Conservation (phyloP, 805 yeast species). For the Metahyphopichia silvanorum region DNA sequence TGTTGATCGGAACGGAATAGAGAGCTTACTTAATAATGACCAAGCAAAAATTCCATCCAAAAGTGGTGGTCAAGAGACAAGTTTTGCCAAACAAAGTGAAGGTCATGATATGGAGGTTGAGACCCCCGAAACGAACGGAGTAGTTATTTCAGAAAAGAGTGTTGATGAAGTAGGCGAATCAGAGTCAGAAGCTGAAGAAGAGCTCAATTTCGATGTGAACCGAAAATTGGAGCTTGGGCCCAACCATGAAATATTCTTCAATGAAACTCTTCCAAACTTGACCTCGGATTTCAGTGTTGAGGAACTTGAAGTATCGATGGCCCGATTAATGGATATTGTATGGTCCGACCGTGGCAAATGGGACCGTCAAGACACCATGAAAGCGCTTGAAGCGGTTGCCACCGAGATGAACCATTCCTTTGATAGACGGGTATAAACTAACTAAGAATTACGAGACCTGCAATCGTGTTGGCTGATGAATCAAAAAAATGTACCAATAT, state of each 20-base stretch:
- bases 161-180: slow-evolving; percentile 9
- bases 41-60: no score
- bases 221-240: slow-evolving; percentile 44
- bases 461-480: no score
- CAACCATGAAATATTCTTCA: slow-evolving; percentile 20
- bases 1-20: no score
- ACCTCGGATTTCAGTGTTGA: slow-evolving; percentile 36
- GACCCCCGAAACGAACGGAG: no score
- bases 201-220: slow-evolving; percentile 42
- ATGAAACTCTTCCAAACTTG: slow-evolving; percentile 19
- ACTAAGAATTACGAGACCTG: no score
- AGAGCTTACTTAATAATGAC: no score
- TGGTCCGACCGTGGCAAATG: slow-evolving; percentile 62
- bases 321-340: slow-evolving; percentile 64
- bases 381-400: slow-evolving; percentile 22
- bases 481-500: no score
- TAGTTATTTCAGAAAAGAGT: neutral
- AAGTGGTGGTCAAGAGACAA: no score
- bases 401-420: no score
- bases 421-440: no score
- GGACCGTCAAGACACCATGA: slow-evolving; percentile 40
- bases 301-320: slow-evolving; percentile 44
- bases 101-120: no score
- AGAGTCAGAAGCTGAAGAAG: slow-evolving; percentile 36
- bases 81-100: no score